Evolutionary conservation across 768 basidiomycete species (phyloP).

Genomic region (Pisolithus marmoratus): DNA sequence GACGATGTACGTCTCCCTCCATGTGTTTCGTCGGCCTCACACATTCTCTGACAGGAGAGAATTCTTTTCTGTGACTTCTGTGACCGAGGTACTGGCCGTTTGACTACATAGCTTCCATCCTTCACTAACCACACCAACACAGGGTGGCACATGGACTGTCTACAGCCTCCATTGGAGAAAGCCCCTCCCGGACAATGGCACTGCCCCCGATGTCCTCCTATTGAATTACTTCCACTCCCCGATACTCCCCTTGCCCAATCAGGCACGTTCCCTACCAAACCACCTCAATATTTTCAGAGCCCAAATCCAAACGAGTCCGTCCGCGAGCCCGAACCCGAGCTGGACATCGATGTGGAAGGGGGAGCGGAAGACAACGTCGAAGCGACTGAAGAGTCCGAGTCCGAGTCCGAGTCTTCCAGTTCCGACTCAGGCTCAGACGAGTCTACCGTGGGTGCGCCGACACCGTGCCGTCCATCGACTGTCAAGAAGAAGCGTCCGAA

Average conservation of each 20-base stretch:
- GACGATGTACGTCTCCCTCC: conserved; percentile 66
- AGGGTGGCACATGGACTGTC: conserved; percentile 86
- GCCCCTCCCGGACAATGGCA: conserved; percentile 76
- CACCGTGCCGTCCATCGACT: conserved; percentile 9
- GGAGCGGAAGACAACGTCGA: conserved; percentile 28
- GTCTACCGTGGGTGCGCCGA: conserved; percentile 11
- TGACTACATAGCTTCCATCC: conserved; percentile 1
- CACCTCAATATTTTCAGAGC: conserved; percentile 14
- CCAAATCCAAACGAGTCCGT: conserved; percentile 24
- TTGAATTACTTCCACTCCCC: conserved; percentile 12
- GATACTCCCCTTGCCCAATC: conserved; percentile 18
- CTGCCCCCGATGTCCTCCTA: conserved; percentile 57
- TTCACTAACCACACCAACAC: conserved; percentile 3
- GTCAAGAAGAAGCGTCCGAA: conserved; percentile 25
- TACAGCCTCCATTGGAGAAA: conserved; percentile 62
- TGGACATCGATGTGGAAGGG: conserved; percentile 23
- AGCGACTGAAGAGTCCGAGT: conserved; percentile 20
- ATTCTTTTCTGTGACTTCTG: conserved; percentile 92
- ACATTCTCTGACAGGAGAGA: conserved; percentile 45
- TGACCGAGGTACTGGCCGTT: conserved; percentile 62
- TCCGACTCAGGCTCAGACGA: conserved; percentile 22
- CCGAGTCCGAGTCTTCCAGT: conserved; percentile 21
- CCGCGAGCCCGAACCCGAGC: conserved; percentile 15
- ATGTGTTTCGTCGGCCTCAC: conserved; percentile 8
- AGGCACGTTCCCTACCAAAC: conserved; percentile 39